These are phyloP conservation scores for Saprolegnia diclina DNA, from an alignment of 352 stramenopile species.

Conservation along the genomic window DNA sequence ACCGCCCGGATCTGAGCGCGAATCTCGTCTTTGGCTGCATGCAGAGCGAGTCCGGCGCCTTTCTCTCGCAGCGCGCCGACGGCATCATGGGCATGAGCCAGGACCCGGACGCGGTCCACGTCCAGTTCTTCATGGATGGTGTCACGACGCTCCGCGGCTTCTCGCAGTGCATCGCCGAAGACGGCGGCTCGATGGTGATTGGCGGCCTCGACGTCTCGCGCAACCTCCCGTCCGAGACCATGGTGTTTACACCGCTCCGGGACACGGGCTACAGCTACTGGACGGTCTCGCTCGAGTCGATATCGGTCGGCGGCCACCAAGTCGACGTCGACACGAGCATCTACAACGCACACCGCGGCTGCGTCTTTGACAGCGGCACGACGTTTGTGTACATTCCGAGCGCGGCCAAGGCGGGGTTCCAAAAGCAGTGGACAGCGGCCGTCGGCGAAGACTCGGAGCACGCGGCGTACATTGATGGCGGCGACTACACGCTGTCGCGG, in stretches of 20 bases:
- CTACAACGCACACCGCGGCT: conserved; percentile 59
- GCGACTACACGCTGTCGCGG: conserved; percentile 34
- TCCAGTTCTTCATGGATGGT: conserved; percentile 84
- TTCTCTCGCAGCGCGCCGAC: conserved; percentile 89
- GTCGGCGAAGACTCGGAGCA: conserved; percentile 25
- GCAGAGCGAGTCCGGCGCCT: conserved; percentile 84
- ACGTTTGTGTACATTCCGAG: conserved; percentile 72
- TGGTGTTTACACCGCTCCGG: conserved; percentile 85
- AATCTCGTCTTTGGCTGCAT: conserved; percentile 94
- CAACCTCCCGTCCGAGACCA: conserved; percentile 55
- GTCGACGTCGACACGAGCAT: conserved; percentile 38
- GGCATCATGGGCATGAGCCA: conserved; percentile 96
- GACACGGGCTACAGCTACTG: conserved; percentile 73
- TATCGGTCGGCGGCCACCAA: conserved; percentile 37
- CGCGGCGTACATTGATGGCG: conserved; percentile 13
- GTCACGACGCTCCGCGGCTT: conserved; percentile 87
- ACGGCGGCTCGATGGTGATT: conserved; percentile 88
- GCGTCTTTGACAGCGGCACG: conserved; percentile 72
- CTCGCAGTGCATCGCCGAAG: conserved; percentile 87
- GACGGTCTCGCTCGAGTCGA: conserved; percentile 53
- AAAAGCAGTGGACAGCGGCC: conserved; percentile 42
- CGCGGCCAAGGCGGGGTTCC: conserved; percentile 36
- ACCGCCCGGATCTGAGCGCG: conserved; percentile 19
- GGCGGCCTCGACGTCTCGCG: conserved; percentile 77
- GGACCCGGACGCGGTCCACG: conserved; percentile 83